A percentile compares a stretch with the other conserved stretches of the same genome.
phyloP scores from a whole-genome alignment of 805 yeast genomes.

The Starmerella sirachaensis region DNA sequence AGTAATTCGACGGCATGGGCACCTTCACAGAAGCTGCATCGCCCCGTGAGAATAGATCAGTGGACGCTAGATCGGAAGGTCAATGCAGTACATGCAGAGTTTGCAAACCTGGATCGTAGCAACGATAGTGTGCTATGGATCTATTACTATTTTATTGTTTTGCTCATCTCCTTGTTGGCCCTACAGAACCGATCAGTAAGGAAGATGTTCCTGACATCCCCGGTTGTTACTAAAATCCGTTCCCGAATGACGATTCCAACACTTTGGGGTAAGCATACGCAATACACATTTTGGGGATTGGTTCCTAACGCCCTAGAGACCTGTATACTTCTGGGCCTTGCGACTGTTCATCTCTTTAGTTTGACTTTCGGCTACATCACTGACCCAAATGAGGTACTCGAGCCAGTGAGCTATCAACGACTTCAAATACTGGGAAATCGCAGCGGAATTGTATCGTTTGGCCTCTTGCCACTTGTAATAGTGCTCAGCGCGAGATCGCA shows the following conservation, averaged over 20 bases:
- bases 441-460: constrained; percentile 16
- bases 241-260: constrained; percentile 8
- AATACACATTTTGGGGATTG: constrained; percentile 8
- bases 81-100: constrained; percentile 12
- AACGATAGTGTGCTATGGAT: constrained; percentile 12
- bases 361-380: constrained; percentile 7
- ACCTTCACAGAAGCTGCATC: not conserved
- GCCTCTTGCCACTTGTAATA: constrained; percentile 10
- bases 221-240: constrained; percentile 1
- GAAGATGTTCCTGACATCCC: not conserved
- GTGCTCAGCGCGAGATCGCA: constrained; percentile 11
- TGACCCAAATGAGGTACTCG: constrained; percentile 12
- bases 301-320: constrained; percentile 10
- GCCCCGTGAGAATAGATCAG: constrained; percentile 5
- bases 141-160: constrained; percentile 8
- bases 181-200: not conserved
- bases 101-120: constrained; percentile 12
- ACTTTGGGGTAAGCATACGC: constrained; percentile 7
- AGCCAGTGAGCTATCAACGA: constrained; percentile 3
- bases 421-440: constrained; percentile 15
- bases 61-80: not conserved
- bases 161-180: not conserved
- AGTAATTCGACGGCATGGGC: not conserved
- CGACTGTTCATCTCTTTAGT: constrained; percentile 8
- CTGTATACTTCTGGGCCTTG: constrained; percentile 4